Base-by-base conservation (phyloP, 805 yeast species). In the Limtongia smithiae region DNA sequence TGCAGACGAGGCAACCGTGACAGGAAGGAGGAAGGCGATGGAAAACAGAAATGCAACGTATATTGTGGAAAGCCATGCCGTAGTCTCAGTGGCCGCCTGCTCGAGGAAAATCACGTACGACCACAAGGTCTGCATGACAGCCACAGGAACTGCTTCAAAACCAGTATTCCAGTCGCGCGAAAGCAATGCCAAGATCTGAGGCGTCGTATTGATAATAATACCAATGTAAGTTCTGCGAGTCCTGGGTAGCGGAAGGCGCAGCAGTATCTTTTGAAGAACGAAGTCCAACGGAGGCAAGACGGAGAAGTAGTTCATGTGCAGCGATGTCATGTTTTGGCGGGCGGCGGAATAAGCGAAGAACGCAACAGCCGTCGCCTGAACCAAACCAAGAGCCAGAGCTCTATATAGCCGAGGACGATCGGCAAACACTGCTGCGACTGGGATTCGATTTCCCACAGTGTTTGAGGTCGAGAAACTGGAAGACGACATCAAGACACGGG, bases 231-330 rank as follows among this genome's bases (percentile, higher is more conserved):
- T 35, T 4, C 58, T 48, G 14, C 46, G 41, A 4, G 57, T 32
- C 2, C 36, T 22, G 28, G 15, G 28, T 37, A 47, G 34, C 6
- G 46, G 37, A 33, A 54, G 24, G 24, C 46, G 49, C 15, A 54
- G 43, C 9, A 51, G 28, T n/a, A 54, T 9, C 17, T 36, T 15
- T 40, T 51, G 56, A 17, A 54, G 45, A 17, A 42, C 52, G 14
- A 43, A 28, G 33, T 54, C 58, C 17, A 51, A 46, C 7, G 57
- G 50, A 2, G 58, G 56, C 12, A 54, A 42, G 12, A 51, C 52
- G n/a, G 58, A 54, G 34, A 54, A 54, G 41, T 46, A 54, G 44
- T 54, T 54, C 58, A 43, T 46, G 41, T 54, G 58, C 30, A 54
- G 18, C 7, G 55, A 46, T 3, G 56, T 17, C 58, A 54, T 54